Base-by-base conservation (phyloP, 2,329 filamentous ascomycete species). In the Cercospora zeae-maydis region DNA sequence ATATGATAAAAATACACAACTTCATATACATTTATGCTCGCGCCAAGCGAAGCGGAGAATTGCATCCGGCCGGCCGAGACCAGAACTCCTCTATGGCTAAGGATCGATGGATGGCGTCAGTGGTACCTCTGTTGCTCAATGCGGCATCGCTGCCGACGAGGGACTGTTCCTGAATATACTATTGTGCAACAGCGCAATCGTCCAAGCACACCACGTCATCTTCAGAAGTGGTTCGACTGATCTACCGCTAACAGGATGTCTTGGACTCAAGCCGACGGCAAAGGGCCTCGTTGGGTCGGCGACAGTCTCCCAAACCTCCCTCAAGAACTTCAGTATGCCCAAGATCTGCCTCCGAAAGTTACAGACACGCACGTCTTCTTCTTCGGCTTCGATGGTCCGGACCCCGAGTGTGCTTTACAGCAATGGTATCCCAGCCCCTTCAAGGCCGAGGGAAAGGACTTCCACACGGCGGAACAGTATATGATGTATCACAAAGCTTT, bases 401-500 rank as follows among this genome's bases (percentile, higher is more conserved):
- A 66, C 21, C 63, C 65, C 10, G 64, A 70, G 57, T 64, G 67
- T 27, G 58, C 60, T 16, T 62, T 72, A n/a, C 67, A 70, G 51
- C 69, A 69, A 63, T 71, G 69, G 68, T 71, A 69, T 63, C 67
- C 66, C 0, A 66, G 65, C 7, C 53, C 61, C 21, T 70, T 71
- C 53, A 61, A 55, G 24, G 36, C 64, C 31, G 8, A 62, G 39
- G 60, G 61, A 57, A 57, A 57, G 51, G 19, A 58, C 7, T 72
- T 68, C 54, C 62, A 63, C n/a, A 70, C 68, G 2, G 59, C 61
- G 19, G 70, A 71, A 59, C 69, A 70, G 49, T 74, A 71, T 62
- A 77, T 77, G 71, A 76, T 77, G 75, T 73, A 74, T 51, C 71
- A 70, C 49, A 76, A 77, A 67, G 73, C 73, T 8, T 63, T 75